Evolutionary conservation across 371 early-diverging fungal genomes (phyloP).

Genomic region (Mortierella sp.): DNA sequence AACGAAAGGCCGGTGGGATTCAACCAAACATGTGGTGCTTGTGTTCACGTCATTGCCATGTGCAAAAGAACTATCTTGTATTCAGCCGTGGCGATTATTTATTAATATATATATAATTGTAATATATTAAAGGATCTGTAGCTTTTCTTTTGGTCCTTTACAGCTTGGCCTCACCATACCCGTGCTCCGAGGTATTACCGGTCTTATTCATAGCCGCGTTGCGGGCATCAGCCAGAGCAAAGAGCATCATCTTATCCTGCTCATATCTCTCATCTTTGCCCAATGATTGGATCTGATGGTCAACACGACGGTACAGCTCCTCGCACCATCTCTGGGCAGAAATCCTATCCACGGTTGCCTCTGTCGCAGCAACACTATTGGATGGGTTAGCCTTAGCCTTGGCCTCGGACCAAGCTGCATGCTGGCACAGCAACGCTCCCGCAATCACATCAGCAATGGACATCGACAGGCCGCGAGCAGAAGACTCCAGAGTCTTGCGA

Average conservation of each 20-base stretch:
- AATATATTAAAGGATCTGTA: too few species aligned
- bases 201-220: background rate
- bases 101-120: too few species aligned
- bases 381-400: slow-evolving; percentile 36
- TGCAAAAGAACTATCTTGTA: too few species aligned
- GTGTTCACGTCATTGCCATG: too few species aligned
- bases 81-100: too few species aligned
- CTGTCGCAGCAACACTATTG: slow-evolving; percentile 9
- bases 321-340: slow-evolving; percentile 54
- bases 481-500: slow-evolving; percentile 56
- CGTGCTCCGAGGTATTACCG: background rate
- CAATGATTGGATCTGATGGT: slow-evolving; percentile 41
- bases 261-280: slow-evolving; percentile 41
- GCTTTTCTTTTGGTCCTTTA: background rate
- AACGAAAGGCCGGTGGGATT: too few species aligned
- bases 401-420: slow-evolving; percentile 64
- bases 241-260: slow-evolving; percentile 43
- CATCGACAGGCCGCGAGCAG: slow-evolving; percentile 65
- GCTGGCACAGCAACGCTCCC: slow-evolving; percentile 63
- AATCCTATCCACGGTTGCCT: slow-evolving; percentile 37
- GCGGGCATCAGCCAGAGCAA: slow-evolving; percentile 36
- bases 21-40: too few species aligned
- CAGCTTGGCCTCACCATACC: slow-evolving; percentile 35
- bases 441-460: slow-evolving; percentile 64
- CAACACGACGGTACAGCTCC: slow-evolving; percentile 40